Evolutionary conservation across 1,139 yeast species (phyloP).

Genomic region (Lodderomyces theae): DNA sequence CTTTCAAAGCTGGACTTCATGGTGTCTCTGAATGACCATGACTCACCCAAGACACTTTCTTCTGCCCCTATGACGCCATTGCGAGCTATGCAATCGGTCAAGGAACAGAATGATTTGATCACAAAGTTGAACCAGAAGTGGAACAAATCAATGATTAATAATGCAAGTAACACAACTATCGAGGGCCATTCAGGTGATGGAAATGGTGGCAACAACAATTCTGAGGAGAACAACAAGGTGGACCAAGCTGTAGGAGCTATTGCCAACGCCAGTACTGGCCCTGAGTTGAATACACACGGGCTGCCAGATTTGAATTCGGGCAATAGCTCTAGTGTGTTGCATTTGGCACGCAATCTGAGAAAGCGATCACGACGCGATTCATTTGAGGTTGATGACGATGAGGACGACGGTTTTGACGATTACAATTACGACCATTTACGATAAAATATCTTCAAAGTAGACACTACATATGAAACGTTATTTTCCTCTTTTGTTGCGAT

Average conservation of each 20-base stretch:
- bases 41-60: conserved; percentile 16
- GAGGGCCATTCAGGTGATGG: neutral
- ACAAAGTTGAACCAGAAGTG: conserved; percentile 37
- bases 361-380: conserved; percentile 23
- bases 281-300: too few species aligned
- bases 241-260: too few species aligned
- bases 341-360: conserved; percentile 5
- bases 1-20: neutral
- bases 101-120: conserved; percentile 35
- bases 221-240: neutral
- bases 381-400: conserved; percentile 24
- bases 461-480: too few species aligned
- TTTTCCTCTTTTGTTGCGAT: too few species aligned
- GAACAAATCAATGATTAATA: conserved; percentile 25
- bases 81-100: conserved; percentile 15
- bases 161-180: neutral
- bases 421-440: conserved; percentile 15
- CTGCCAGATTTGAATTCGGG: too few species aligned
- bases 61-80: conserved; percentile 5
- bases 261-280: too few species aligned
- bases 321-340: neutral
- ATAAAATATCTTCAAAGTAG: too few species aligned
- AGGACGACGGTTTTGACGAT: conserved; percentile 15
- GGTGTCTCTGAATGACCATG: conserved; percentile 8
- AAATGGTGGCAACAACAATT: neutral